Base-by-base conservation (phyloP, 2,329 filamentous ascomycete species). In the Thelonectria olida region DNA sequence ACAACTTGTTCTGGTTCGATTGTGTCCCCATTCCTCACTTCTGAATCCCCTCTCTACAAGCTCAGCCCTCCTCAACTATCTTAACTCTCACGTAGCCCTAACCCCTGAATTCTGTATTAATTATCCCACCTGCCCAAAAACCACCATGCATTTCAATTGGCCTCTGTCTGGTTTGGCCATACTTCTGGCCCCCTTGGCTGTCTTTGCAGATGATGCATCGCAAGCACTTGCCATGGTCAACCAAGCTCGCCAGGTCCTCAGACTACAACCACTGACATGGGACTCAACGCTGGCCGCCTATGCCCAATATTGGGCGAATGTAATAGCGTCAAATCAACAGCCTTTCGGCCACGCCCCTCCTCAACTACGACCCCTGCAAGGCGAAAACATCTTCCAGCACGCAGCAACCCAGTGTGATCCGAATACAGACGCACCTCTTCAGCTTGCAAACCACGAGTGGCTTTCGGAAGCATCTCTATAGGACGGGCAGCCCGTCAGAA, bases 301-400 rank as follows among this genome's bases (percentile, higher is more conserved):
- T 47, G 76, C 76, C 22, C 72, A 74, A 48, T 72, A 69, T 25
- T 78, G 74, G 76, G 76, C 74, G 13, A 70, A 73, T 44, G 64
- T 75, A 36, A 75, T 78, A 68, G 75, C 68, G 2, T 66, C 69
- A 15, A 70, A 67, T 7, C 58, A 61, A n/a, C 67, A 68, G 25
- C 68, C 71, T 3, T 77, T 77, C 54, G 62, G 69, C 39, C 76
- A 78, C 53, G 72, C 76, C 5, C 66, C 72, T 9, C 69, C 69
- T 3, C 50, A 66, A 28, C 67, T 72, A 13, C 73, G 76, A 4
- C 74, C 73, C 4, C 59, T 64, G n/a, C 76, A 78, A 47, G 76
- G 76, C 39, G 76, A 78, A 58, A 75, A 68, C 13, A 67, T 78
- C 34, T 77, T 73, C 57, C 71, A 73, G 27, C 69, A 75, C 34